These are phyloP conservation scores for Kuraishia ogatae DNA, from an alignment of 805 yeast species.

Conservation along the genomic window DNA sequence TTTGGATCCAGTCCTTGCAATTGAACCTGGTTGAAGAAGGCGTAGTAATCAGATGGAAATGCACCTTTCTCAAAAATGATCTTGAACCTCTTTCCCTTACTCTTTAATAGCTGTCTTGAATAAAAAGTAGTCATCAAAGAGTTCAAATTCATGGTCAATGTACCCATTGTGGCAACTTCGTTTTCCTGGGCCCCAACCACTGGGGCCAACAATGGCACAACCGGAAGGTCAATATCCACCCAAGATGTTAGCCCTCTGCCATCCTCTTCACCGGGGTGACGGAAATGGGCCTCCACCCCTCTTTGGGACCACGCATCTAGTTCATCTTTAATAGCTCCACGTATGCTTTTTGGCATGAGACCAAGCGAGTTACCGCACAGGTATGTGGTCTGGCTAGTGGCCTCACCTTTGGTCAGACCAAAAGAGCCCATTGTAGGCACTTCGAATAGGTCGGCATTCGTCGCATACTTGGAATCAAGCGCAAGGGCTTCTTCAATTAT, in stretches of 20 bases:
- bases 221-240: conserved; percentile 80
- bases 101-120: conserved; percentile 33
- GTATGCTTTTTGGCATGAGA: conserved; percentile 65
- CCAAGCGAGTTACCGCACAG: conserved; percentile 95
- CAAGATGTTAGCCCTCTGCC: conserved; percentile 48
- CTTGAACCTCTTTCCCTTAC: conserved; percentile 41
- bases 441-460: conserved; percentile 38
- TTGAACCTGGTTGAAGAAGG: conserved; percentile 64
- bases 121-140: conserved; percentile 67
- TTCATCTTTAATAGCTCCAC: conserved; percentile 51
- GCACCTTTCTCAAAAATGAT: conserved; percentile 81
- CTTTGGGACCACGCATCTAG: conserved; percentile 73
- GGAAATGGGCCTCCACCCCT: conserved; percentile 81
- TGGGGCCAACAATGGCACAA: conserved; percentile 58
- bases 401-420: conserved; percentile 29
- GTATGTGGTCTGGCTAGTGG: conserved; percentile 27
- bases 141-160: conserved; percentile 77
- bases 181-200: conserved; percentile 64
- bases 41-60: conserved; percentile 89
- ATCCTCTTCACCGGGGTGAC: conserved; percentile 41
- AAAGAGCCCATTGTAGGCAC: conserved; percentile 62
- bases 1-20: conserved; percentile 45
- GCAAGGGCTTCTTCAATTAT: conserved; percentile 13
- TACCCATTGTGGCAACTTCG: conserved; percentile 89
- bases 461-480: conserved; percentile 32